Conservation (phyloP, 768 basidiomycete species). For the Suillus luteus region DNA sequence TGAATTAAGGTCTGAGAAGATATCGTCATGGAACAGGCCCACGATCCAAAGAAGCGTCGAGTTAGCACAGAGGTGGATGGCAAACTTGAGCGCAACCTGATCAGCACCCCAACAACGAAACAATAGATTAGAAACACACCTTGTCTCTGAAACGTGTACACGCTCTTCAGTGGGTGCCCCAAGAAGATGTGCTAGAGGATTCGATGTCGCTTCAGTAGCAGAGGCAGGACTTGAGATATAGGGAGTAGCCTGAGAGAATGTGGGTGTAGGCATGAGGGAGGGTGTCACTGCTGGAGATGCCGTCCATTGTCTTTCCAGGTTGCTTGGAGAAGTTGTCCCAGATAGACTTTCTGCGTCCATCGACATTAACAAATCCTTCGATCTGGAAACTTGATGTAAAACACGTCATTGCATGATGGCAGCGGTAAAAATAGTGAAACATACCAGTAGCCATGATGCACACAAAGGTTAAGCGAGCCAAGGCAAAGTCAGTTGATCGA, state of each 20-base stretch:
- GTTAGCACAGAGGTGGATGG: slow-evolving; percentile 76
- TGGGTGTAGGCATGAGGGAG: too few species aligned
- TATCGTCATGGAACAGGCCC: slow-evolving; percentile 72
- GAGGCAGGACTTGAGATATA: too few species aligned
- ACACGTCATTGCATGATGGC: slow-evolving; percentile 10
- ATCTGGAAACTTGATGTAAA: slow-evolving; percentile 71
- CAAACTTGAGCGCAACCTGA: slow-evolving; percentile 48
- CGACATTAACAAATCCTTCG: slow-evolving; percentile 62
- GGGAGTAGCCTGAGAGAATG: too few species aligned
- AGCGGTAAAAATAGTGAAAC: slow-evolving; percentile 1
- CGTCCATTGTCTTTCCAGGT: slow-evolving; percentile 71
- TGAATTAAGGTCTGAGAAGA: slow-evolving; percentile 69
- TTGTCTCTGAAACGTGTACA: slow-evolving; percentile 48
- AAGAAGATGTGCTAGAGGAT: too few species aligned
- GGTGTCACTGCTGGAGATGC: slow-evolving; percentile 22
- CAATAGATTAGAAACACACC: slow-evolving; percentile 35
- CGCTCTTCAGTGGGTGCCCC: too few species aligned
- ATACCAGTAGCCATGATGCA: slow-evolving; percentile 51
- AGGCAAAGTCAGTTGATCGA: background rate
- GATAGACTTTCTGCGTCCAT: slow-evolving; percentile 67
- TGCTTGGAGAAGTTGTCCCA: slow-evolving; percentile 73
- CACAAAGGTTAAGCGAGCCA: background rate
- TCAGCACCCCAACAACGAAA: background rate
- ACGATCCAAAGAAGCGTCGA: slow-evolving; percentile 70
- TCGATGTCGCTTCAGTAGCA: too few species aligned